Evolutionary conservation across 2,329 filamentous ascomycete species (phyloP).

Genomic region (Rhinocladiella similis): DNA sequence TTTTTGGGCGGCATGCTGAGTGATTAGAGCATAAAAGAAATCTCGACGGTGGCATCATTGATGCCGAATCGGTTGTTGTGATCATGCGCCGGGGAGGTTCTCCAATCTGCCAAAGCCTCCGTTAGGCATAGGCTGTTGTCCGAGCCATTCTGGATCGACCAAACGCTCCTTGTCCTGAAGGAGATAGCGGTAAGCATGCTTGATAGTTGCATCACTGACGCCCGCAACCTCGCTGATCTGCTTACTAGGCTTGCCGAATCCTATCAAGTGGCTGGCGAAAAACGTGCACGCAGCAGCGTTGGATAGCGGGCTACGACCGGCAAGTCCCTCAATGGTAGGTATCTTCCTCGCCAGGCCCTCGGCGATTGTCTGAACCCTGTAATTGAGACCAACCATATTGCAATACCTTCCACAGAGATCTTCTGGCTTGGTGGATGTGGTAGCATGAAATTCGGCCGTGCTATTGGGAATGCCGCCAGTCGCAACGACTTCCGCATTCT

Average conservation of each 20-base stretch:
- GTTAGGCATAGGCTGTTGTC: conserved; percentile 22
- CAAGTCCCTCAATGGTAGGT: conserved; percentile 74
- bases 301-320: conserved; percentile 89
- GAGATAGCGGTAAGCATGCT: conserved; percentile 89
- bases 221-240: conserved; percentile 82
- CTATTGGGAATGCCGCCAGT: conserved; percentile 56
- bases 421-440: conserved; percentile 73
- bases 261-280: conserved; percentile 87
- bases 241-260: conserved; percentile 74
- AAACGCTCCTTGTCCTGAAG: conserved; percentile 73
- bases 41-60: not conserved
- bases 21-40: not conserved
- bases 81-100: conserved; percentile 24
- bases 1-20: not conserved
- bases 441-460: conserved; percentile 65
- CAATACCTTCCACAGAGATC: conserved; percentile 90
- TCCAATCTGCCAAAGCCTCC: conserved; percentile 24
- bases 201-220: conserved; percentile 95
- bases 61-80: not conserved
- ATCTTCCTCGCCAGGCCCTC: conserved; percentile 77
- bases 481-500: conserved; percentile 50
- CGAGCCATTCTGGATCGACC: conserved; percentile 45
- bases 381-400: conserved; percentile 74
- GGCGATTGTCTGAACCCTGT: conserved; percentile 76
- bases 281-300: conserved; percentile 96